Evolutionary conservation across 192 early-diverging fungal species (phyloP), one percentile per base, ranked within the genome.

Genomic region (Podila verticillata): DNA sequence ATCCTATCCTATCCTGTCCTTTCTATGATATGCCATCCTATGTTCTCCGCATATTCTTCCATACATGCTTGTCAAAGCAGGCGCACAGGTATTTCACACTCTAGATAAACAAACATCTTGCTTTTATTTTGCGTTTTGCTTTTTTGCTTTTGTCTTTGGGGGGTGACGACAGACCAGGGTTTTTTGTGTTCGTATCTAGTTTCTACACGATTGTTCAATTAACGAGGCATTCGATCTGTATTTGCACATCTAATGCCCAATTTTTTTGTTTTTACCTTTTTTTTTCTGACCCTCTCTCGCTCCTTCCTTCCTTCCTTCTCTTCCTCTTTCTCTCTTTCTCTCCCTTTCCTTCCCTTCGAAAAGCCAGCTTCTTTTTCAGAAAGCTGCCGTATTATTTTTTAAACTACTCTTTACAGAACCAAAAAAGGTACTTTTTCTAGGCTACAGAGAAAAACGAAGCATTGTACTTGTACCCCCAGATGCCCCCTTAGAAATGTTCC

Each of bases 71-170:
- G 24, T 32, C 58, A 2, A 24, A 59, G 17, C 58, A 59, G 17
- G 31, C 30, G 22, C 13, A 13, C 22, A 24, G 17, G 17, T 30
- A 59, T 29, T 59, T 59, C 30, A 57, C 19, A n/a, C 54, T 24
- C 20, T 26, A 24, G 20, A 28, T 5, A 26, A 17, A 57, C 20
- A 57, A 57, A 24, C 22, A 57, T 26, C 54, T 26, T n/a, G 26
- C 22, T 57, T n/a, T 32, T 29, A 2, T 30, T 59, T 31, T 59
- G 57, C 6, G 17, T 48, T 64, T 26, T 58, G 35, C 59, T 32
- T n/a, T 68, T 54, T 31, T 58, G 35, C 66, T 58, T 58, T 78
- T 35, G 75, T 81, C 78, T n/a, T n/a, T n/a, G n/a, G 78, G 47
- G 22, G 48, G 34, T 35, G 26, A 28, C 9, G n/a, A 65, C n/a